Evolutionary conservation across 2,329 filamentous ascomycete species (phyloP), one percentile per base, ranked within the genome.

Genomic region (Chrysosporium keratinophilum): DNA sequence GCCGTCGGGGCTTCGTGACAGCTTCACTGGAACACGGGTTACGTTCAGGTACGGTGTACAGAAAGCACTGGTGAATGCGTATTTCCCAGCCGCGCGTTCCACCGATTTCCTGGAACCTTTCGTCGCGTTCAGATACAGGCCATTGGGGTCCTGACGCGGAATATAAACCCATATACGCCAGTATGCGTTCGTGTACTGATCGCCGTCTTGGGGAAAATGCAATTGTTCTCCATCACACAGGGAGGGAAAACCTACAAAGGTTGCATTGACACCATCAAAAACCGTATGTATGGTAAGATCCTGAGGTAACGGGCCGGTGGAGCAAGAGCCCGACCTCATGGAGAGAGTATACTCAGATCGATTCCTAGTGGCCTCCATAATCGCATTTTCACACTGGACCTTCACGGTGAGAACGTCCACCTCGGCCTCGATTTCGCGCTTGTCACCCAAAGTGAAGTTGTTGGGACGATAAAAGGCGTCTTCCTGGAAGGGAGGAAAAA

Each of bases 281-380:
- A 48, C 51, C 17, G 31, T 54, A 34, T 46, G 14, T 41, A 46
- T 14, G 17, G 41, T 53, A 20, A 33, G 5, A 33, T 43, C 23
- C 40, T 43, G 49, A 35, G 50, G 14, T 37, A 52, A 52, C n/a
- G 50, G 50, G 50, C 50, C 50, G 50, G 50, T 52, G 47, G 51
- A 46, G 41, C 42, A 54, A 39, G 34, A 23, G 33, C 35, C 51
- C 33, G 51, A 54, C 31, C 47, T 54, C 44, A 46, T 54, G 34
- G 51, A 48, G 1, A 54, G 42, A 40, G 43, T 46, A 48, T 48
- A 46, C 15, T 53, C 42, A n/a, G 41, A 40, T 39, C 39, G 23
- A 37, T 46, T 39, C n/a, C 46, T 53, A 19, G 49, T 28, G 28
- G 33, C 50, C 40, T 53, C 42, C 42, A 46, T 20, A 20, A 41